Evolutionary conservation across 1,139 yeast genomes (phyloP).

Genomic region (Suhomyces terraborum): DNA sequence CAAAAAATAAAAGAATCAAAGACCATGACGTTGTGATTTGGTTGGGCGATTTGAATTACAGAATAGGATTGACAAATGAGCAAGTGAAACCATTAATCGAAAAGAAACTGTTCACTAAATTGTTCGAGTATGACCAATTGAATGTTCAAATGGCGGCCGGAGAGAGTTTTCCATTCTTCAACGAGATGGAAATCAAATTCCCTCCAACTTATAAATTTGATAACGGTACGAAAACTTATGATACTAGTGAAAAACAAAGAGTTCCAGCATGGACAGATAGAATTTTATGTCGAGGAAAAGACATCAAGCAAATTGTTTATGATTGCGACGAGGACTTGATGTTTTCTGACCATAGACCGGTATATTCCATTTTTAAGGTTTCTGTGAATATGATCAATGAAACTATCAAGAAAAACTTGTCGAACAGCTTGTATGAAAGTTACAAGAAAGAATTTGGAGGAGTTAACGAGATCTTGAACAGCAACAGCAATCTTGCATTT

Average conservation of each 20-base stretch:
- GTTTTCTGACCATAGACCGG: slow-evolving; percentile 95
- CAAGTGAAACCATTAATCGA: slow-evolving; percentile 57
- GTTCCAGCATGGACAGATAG: slow-evolving; percentile 96
- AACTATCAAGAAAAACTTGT: slow-evolving; percentile 54
- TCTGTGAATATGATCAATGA: slow-evolving; percentile 73
- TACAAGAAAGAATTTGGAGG: slow-evolving; percentile 49
- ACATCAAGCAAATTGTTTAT: slow-evolving; percentile 65
- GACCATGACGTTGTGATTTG: slow-evolving; percentile 90
- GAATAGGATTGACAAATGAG: slow-evolving; percentile 70
- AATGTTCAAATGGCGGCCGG: slow-evolving; percentile 69
- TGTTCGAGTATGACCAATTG: slow-evolving; percentile 77
- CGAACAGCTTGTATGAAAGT: slow-evolving; percentile 59
- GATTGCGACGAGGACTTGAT: slow-evolving; percentile 58
- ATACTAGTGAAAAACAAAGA: slow-evolving; percentile 71
- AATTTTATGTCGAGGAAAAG: slow-evolving; percentile 53
- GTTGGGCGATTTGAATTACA: slow-evolving; percentile 91
- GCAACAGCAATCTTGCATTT: slow-evolving; percentile 30
- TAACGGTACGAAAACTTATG: slow-evolving; percentile 82
- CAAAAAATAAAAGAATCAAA: slow-evolving; percentile 49
- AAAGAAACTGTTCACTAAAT: slow-evolving; percentile 49
- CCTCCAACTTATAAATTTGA: slow-evolving; percentile 94
- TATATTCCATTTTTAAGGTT: slow-evolving; percentile 73
- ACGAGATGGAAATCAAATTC: slow-evolving; percentile 75
- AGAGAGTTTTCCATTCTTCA: slow-evolving; percentile 65
- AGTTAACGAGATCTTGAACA: slow-evolving; percentile 42